A percentile compares a stretch with the other conserved stretches of the same genome.
phyloP scores from a whole-genome alignment of 2,329 filamentous ascomycete species.

The Metarhizium rileyi region DNA sequence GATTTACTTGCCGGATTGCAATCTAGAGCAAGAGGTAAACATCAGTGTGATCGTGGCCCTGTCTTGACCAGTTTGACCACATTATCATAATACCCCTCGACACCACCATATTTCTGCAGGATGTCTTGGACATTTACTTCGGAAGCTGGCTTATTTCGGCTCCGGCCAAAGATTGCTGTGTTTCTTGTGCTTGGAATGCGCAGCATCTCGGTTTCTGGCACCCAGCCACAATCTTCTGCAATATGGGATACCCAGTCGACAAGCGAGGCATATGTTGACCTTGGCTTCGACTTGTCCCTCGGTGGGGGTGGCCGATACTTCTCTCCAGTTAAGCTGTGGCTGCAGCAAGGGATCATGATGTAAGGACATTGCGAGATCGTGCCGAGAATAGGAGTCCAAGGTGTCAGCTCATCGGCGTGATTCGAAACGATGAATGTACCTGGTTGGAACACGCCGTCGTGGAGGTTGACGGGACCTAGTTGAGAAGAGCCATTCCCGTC shows the following conservation, averaged over 20 bases:
- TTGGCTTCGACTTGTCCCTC: slow-evolving; percentile 36
- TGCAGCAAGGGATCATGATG: slow-evolving; percentile 92
- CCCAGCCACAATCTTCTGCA: slow-evolving; percentile 62
- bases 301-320: slow-evolving; percentile 58
- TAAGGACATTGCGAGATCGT: slow-evolving; percentile 69
- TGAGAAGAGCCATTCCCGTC: background rate
- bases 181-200: slow-evolving; percentile 91
- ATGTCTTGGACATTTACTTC: slow-evolving; percentile 30
- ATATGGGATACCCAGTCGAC: slow-evolving; percentile 68
- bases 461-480: slow-evolving; percentile 18
- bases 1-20: background rate
- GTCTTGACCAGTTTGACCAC: slow-evolving; percentile 51
- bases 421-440: slow-evolving; percentile 93
- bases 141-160: background rate
- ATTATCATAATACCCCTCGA: slow-evolving; percentile 47
- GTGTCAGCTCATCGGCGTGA: slow-evolving; percentile 90
- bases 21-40: background rate
- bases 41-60: slow-evolving; percentile 29
- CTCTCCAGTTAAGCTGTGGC: slow-evolving; percentile 71
- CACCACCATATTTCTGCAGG: slow-evolving; percentile 43
- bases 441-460: slow-evolving; percentile 57
- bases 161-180: slow-evolving; percentile 61
- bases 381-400: slow-evolving; percentile 89
- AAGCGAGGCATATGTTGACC: slow-evolving; percentile 73
- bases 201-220: slow-evolving; percentile 73